These are phyloP conservation scores for Mikania micrantha DNA, from an alignment of 129 eudicot species.

Conservation along the genomic window DNA sequence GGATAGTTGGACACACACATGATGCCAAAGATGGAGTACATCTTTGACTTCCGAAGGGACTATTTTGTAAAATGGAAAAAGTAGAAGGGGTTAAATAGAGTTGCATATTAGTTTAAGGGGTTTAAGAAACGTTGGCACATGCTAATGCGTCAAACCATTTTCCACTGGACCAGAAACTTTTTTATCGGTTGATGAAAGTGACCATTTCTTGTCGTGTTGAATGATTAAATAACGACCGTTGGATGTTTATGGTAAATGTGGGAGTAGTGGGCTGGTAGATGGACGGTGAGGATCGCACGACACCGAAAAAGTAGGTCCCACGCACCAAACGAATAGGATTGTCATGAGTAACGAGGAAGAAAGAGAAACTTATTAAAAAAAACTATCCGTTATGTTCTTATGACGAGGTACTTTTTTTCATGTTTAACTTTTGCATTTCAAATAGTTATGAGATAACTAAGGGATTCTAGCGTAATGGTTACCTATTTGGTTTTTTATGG, in stretches of 20 bases:
- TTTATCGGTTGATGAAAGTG: slow-evolving; percentile 23
- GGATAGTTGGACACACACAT: background rate
- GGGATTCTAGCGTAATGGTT: no score
- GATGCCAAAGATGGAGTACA: background rate
- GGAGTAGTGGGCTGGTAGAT: slow-evolving; percentile 13
- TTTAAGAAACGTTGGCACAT: slow-evolving; percentile 9
- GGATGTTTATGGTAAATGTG: slow-evolving; percentile 12
- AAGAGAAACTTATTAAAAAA: background rate
- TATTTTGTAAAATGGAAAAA: background rate
- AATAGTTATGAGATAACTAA: no score
- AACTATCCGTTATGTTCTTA: slow-evolving; percentile 25
- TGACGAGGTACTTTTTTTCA: no score
- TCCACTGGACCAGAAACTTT: slow-evolving; percentile 19
- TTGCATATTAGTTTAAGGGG: background rate
- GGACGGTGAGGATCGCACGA: slow-evolving; percentile 18
- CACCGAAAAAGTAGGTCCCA: slow-evolving; percentile 16
- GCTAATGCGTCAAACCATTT: slow-evolving; percentile 28
- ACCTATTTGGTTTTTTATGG: no score
- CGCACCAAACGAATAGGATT: slow-evolving; percentile 21
- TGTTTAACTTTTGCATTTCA: background rate
- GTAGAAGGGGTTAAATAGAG: background rate
- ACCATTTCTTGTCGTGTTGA: slow-evolving; percentile 17
- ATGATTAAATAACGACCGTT: slow-evolving; percentile 20
- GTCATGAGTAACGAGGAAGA: background rate
- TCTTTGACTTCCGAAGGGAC: background rate